phyloP scores from a whole-genome alignment of 805 yeast species.

The Ogataea siamensis region DNA sequence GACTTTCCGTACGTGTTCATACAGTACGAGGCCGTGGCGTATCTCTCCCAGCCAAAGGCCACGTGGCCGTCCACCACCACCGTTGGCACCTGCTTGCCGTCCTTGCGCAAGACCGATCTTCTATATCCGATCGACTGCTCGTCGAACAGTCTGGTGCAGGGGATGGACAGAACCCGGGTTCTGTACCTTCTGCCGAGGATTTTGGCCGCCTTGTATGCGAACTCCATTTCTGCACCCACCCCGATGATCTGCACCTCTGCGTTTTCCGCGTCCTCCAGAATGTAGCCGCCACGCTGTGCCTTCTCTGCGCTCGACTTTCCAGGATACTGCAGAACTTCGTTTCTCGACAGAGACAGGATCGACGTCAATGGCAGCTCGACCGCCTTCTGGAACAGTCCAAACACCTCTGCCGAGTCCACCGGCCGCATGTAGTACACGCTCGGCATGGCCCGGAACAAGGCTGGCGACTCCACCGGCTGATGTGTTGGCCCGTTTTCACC shows the following conservation, averaged over 20 bases:
- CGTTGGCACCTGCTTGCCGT: conserved; percentile 73
- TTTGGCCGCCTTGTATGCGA: conserved; percentile 82
- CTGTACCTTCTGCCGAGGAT: conserved; percentile 55
- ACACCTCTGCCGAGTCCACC: conserved; percentile 85
- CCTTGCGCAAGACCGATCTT: conserved; percentile 81
- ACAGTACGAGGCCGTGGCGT: conserved; percentile 96
- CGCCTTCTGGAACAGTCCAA: conserved; percentile 75
- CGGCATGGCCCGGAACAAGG: conserved; percentile 75
- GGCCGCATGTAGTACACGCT: conserved; percentile 88
- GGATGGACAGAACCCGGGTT: conserved; percentile 84
- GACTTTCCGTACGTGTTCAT: conserved; percentile 95
- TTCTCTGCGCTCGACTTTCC: conserved; percentile 83
- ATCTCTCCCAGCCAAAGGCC: conserved; percentile 89
- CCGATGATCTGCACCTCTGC: conserved; percentile 71
- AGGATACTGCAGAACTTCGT: conserved; percentile 87
- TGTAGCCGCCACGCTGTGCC: conserved; percentile 94
- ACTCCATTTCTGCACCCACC: conserved; percentile 92
- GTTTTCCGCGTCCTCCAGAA: conserved; percentile 54
- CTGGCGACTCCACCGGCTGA: conserved; percentile 79
- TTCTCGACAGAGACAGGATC: conserved; percentile 76
- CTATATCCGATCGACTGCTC: conserved; percentile 77
- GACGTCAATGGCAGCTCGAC: conserved; percentile 58
- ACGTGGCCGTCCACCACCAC: conserved; percentile 91
- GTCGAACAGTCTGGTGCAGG: conserved; percentile 89
- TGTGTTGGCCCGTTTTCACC: conserved; percentile 96